These are phyloP conservation scores for Cairneyella variabilis DNA, from an alignment of 495 filamentous ascomycete species.

Conservation along the genomic window DNA sequence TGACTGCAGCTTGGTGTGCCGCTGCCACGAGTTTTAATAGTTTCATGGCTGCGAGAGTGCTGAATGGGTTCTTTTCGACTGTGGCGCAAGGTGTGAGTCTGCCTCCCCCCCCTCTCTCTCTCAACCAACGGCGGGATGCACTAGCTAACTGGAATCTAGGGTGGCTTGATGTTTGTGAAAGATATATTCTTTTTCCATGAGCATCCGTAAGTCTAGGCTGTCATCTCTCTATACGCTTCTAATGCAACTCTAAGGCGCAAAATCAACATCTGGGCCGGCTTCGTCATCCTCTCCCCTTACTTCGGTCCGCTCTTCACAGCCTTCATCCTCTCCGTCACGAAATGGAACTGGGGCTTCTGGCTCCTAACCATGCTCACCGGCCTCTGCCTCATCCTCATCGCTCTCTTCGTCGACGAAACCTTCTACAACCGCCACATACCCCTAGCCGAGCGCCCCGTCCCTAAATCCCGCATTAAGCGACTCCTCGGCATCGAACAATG, in stretches of 20 bases:
- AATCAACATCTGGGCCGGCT: constrained; percentile 57
- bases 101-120: no score
- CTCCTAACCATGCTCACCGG: constrained; percentile 48
- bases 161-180: constrained; percentile 60
- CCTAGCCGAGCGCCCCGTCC: constrained; percentile 29
- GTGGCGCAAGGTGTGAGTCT: constrained; percentile 36
- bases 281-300: constrained; percentile 54
- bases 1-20: constrained; percentile 51
- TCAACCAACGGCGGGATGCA: no score
- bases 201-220: constrained; percentile 32
- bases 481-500: constrained; percentile 24
- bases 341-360: constrained; percentile 45
- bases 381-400: constrained; percentile 41
- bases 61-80: constrained; percentile 62
- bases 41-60: constrained; percentile 55
- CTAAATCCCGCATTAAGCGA: constrained; percentile 11
- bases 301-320: constrained; percentile 56
- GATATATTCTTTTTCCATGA: constrained; percentile 67
- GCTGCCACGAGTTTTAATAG: constrained; percentile 48
- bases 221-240: neutral
- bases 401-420: constrained; percentile 55
- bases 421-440: constrained; percentile 54
- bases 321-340: constrained; percentile 43
- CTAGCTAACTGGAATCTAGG: no score
- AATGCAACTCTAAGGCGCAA: constrained; percentile 32